Evolutionary conservation across 1,284 basidiomycete species (phyloP).

Genomic region (Phaffia rhodozyma): DNA sequence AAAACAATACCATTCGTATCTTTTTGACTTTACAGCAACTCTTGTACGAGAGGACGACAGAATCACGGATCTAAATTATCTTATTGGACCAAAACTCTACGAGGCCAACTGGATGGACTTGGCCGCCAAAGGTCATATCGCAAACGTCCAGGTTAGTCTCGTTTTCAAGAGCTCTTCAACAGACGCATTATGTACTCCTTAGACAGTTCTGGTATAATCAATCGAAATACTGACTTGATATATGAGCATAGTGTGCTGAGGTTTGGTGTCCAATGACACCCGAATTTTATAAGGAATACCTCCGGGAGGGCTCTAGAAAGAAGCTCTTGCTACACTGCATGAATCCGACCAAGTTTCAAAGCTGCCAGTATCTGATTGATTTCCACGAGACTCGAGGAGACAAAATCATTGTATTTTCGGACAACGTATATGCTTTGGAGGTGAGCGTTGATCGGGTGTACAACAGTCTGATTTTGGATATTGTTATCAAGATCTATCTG

Average conservation of each 20-base stretch:
- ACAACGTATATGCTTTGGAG: conserved; percentile 95
- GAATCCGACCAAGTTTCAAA: conserved; percentile 99
- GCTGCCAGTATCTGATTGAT: conserved; percentile 96
- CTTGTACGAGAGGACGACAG: conserved; percentile 98
- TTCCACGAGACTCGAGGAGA: conserved; percentile 97
- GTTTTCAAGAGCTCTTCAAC: not conserved
- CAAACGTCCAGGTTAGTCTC: conserved; percentile 77
- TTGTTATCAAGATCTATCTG: not conserved
- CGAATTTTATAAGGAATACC: conserved; percentile 98
- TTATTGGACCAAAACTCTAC: conserved; percentile 98
- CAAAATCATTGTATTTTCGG: conserved; percentile 98
- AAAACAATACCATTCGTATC: not conserved
- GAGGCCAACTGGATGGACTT: conserved; percentile 99
- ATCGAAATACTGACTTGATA: conserved; percentile 7
- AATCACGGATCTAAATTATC: conserved; percentile 95
- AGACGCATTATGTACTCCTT: not conserved
- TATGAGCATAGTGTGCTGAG: conserved; percentile 67
- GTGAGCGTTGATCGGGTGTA: conserved; percentile 39
- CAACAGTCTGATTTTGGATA: not conserved
- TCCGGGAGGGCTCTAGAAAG: conserved; percentile 75
- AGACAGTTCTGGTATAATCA: not conserved
- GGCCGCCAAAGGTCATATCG: conserved; percentile 97
- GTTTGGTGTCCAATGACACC: conserved; percentile 99
- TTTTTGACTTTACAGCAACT: conserved; percentile 49
- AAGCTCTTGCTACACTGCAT: conserved; percentile 96